These are phyloP conservation scores for Didymella pomorum DNA, from an alignment of 2,329 filamentous ascomycete species.

Conservation along the genomic window DNA sequence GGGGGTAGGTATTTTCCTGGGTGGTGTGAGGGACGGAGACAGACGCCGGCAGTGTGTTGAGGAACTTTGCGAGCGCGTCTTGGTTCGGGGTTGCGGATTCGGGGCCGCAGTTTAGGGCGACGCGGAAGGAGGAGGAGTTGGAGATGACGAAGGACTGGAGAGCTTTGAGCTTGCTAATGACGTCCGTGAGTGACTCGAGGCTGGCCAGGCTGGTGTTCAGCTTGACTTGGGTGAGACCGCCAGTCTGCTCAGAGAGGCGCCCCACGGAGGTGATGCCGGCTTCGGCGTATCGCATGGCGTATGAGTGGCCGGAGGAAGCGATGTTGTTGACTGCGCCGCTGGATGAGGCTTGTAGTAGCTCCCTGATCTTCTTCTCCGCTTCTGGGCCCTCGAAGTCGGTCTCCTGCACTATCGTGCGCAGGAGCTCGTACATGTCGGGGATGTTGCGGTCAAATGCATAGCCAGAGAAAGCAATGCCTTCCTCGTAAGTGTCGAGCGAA, in stretches of 20 bases:
- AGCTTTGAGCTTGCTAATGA: conserved; percentile 82
- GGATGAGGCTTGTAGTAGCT: conserved; percentile 84
- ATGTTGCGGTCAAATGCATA: conserved; percentile 91
- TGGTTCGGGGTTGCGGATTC: conserved; percentile 77
- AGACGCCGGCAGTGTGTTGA: conserved; percentile 64
- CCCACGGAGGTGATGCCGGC: conserved; percentile 77
- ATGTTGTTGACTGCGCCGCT: conserved; percentile 92
- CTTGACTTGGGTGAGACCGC: conserved; percentile 89
- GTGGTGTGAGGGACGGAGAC: conserved; percentile 41
- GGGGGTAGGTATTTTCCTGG: conserved; percentile 49
- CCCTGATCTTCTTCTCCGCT: conserved; percentile 81
- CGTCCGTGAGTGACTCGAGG: conserved; percentile 74
- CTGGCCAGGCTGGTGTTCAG: conserved; percentile 81
- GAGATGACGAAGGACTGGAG: conserved; percentile 83
- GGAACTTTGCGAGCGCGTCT: conserved; percentile 73
- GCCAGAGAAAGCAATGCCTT: conserved; percentile 84
- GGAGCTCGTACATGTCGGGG: conserved; percentile 86
- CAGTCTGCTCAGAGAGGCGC: conserved; percentile 81
- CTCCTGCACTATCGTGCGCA: conserved; percentile 81
- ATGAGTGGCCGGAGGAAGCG: conserved; percentile 87
- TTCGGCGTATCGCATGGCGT: conserved; percentile 83
- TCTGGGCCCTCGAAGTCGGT: conserved; percentile 89
- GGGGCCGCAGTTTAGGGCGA: conserved; percentile 83
- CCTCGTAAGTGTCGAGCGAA: conserved; percentile 73
- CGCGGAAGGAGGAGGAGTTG: conserved; percentile 72